Evolutionary conservation across 75 land plant species (phyloP).

Genomic region (Cupressus sempervirens): DNA sequence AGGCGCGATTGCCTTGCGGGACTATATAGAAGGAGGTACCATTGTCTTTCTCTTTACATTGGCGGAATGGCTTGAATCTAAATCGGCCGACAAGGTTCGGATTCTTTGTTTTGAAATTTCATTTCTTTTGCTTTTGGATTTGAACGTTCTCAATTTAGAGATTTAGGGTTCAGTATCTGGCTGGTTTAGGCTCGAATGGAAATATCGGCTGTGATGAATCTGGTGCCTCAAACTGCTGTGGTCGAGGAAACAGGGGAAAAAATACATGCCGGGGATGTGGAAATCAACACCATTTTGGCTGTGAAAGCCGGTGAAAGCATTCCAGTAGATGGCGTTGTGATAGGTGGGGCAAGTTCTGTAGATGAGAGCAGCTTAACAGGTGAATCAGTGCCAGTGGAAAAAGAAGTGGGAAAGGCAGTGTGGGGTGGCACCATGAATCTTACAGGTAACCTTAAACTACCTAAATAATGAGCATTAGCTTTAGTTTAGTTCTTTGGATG

Average conservation of each 20-base stretch:
- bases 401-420: slow-evolving; percentile 57
- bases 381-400: slow-evolving; percentile 79
- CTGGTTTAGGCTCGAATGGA: slow-evolving; percentile 64
- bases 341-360: slow-evolving; percentile 71
- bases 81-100: slow-evolving; percentile 76
- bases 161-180: neutral
- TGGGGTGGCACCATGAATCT: slow-evolving; percentile 92
- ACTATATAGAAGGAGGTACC: slow-evolving; percentile 74
- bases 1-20: slow-evolving; percentile 67
- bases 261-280: slow-evolving; percentile 63
- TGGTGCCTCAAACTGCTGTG: slow-evolving; percentile 73
- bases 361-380: slow-evolving; percentile 88
- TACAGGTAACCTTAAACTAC: slow-evolving; percentile 41
- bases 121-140: neutral
- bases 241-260: slow-evolving; percentile 62
- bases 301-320: slow-evolving; percentile 91
- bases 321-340: slow-evolving; percentile 84
- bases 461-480: neutral
- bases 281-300: slow-evolving; percentile 50
- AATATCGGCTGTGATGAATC: slow-evolving; percentile 68
- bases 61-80: slow-evolving; percentile 86
- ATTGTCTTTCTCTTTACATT: slow-evolving; percentile 82
- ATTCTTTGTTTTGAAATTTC: neutral
- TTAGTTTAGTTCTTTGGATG: neutral
- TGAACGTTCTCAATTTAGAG: neutral